Base-by-base conservation (phyloP, 139 green algal species). In the Astrephomene gubernaculifera region DNA sequence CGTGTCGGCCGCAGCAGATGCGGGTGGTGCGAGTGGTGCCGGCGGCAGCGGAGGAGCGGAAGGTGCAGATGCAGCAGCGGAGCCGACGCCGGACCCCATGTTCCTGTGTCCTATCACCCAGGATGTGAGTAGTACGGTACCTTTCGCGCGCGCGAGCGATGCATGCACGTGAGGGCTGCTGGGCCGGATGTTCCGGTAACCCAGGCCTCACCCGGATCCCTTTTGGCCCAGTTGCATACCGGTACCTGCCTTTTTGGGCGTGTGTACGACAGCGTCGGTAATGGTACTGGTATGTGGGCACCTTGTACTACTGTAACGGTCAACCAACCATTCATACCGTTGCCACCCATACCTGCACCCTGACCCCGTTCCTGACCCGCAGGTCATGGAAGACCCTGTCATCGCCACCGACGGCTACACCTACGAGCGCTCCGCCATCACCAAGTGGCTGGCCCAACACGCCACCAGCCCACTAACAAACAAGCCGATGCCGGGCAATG, bases 71-170 rank as follows among this genome's bases (percentile, higher is more conserved):
- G n/a, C n/a, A n/a, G n/a, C n/a, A n/a, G n/a, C n/a, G n/a, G n/a
- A n/a, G n/a, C n/a, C n/a, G n/a, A n/a, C n/a, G 36, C 79, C 70
- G 1, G 73, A 85, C 33, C 64, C 64, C 24, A 79, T 90, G 52
- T 92, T 87, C 61, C 38, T 92, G 27, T 92, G 89, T 65, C 89
- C 89, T 64, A 92, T 92, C 64, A 90, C 89, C 0, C 89, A 92
- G 35, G 89, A 88, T 39, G 72, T 88, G 80, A 79, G 67, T 44
- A 4, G n/a, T n/a, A n/a, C n/a, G n/a, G n/a, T n/a, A n/a, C 17
- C 14, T 12, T 25, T 57, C 49, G 49, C 49, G 49, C 14, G 49
- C 17, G 49, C 14, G 49, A n/a, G n/a, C n/a, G n/a, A n/a, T n/a
- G n/a, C n/a, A n/a, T n/a, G n/a, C n/a, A n/a, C n/a, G n/a, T n/a